Evolutionary conservation across 768 basidiomycete species (phyloP), one percentile per base, ranked within the genome.

Genomic region (Daedaleopsis sinensis): DNA sequence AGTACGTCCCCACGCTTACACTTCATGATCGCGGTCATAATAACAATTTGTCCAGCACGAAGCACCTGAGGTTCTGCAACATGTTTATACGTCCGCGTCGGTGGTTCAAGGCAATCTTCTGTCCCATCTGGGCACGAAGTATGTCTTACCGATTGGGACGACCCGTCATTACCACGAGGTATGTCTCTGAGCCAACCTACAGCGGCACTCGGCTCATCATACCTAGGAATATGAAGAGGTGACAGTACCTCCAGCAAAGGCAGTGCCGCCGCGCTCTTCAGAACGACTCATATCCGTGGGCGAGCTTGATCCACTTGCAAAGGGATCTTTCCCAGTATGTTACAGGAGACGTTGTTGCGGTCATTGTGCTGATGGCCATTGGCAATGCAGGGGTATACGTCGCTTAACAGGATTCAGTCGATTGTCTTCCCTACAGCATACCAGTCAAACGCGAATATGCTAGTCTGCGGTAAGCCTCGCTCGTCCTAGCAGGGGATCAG

Each of bases 401-500:
- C 88, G 11, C 79, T 99, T 64, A 99, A 99, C 72, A 84, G 97
- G 64, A 90, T 99, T 60, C 97, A 99, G 71, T 96, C 94, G 1
- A 94, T 98, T 62, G 89, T 98, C 19, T 98, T 90, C 76, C 89
- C 91, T 0, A 93, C 92, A 3, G 97, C 96, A 1, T 98, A 96
- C 74, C 79, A 84, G n/a, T 89, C 93, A 1, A 98, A 97, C 66
- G 97, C 98, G 76, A 99, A 99, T 71, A 84, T 99, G 79, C 86
- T 99, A 24, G 82, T 99, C 39, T 96, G 94, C 70, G 94, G 92
- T 92, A 69, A 63, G 82, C 75, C 36, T 15, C 55, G 23, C 38
- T 59, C 63, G 62, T 39, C 37, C 21, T 46, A 0, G 3, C 21
- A 5, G 16, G 16, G 1, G 18, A n/a, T 0, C 1, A 8, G 12